Evolutionary conservation across 2,329 filamentous ascomycete species (phyloP), one percentile per base, ranked within the genome.

Genomic region (Colletotrichum sp.): DNA sequence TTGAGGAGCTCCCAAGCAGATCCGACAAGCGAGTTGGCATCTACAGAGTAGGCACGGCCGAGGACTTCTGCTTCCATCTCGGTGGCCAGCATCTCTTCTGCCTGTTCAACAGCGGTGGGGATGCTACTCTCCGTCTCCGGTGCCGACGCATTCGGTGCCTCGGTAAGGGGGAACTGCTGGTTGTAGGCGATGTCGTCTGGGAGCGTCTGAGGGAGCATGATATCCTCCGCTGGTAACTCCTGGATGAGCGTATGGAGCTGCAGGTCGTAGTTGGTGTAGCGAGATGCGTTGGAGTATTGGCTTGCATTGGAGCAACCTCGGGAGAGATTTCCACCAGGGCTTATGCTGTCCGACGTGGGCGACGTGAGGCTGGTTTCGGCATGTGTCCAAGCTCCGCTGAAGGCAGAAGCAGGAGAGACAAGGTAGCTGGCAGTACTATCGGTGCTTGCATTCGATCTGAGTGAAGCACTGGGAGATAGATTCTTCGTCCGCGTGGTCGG

Each of bases 351-450:
- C 52, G 87, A 88, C 36, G 85, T 82, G 2, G 89, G 87, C 21
- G 89, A 89, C 8, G 87, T 87, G 78, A 89, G 80, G 70, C 82
- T 82, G 2, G 88, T 88, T 69, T 88, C 85, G 39, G 79, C 81
- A 78, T 84, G 83, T 13, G 86, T 85, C 84, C 88, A 89, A 15
- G 80, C 79, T 7, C 80, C 81, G 65, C 85, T 87, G 82, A 84
- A 89, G 34, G 84, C 84, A 10, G 89, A 90, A 49, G 87, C 81
- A 12, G 89, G 88, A 8, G 89, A 90, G 68, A 90, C 84, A 34
- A 86, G 83, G 76, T 85, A 84, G 80, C 85, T 84, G 71, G 84
- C 80, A 63, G 82, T 83, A 83, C 83, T 83, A 76, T 84, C 76
- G 79, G 83, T 84, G 66, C 81, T 85, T 13, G 85, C 82, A 8